These are phyloP conservation scores for Nemania sp. DNA, from an alignment of 2,329 filamentous ascomycete genomes.

Conservation along the genomic window DNA sequence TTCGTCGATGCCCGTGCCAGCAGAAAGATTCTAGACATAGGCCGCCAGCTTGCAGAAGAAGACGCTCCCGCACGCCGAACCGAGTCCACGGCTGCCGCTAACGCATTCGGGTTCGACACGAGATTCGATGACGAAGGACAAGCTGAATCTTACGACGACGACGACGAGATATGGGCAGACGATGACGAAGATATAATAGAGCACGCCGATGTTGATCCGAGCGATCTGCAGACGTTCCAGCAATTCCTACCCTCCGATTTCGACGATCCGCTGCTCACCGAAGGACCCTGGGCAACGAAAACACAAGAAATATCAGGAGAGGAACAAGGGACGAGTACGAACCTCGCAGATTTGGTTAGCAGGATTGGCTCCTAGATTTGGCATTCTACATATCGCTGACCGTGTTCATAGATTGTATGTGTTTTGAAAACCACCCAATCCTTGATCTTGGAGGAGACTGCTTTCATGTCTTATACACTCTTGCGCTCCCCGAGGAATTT, in stretches of 20 bases:
- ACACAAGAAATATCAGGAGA: conserved; percentile 42
- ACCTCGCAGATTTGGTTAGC: conserved; percentile 84
- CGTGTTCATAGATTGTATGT: conserved; percentile 20
- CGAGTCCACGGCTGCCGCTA: conserved; percentile 46
- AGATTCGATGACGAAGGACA: conserved; percentile 68
- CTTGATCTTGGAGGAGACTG: neutral
- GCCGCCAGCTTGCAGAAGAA: conserved; percentile 85
- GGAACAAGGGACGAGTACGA: conserved; percentile 63
- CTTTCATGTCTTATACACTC: neutral
- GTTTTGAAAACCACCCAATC: neutral
- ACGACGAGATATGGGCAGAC: conserved; percentile 71
- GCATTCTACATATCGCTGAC: conserved; percentile 2
- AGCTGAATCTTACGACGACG: conserved; percentile 52
- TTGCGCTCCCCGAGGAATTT: neutral
- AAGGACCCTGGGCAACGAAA: conserved; percentile 57
- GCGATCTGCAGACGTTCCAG: conserved; percentile 87
- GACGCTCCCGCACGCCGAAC: conserved; percentile 57
- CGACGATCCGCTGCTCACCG: conserved; percentile 71
- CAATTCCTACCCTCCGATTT: conserved; percentile 75
- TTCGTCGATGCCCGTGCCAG: conserved; percentile 90
- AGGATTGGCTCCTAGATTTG: neutral
- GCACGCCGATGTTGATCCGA: conserved; percentile 81
- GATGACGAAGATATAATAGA: conserved; percentile 73
- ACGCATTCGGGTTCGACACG: conserved; percentile 80
- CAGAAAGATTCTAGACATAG: conserved; percentile 84